These are phyloP conservation scores for Suillus hirtellus DNA, from an alignment of 768 basidiomycete species.

Conservation along the genomic window DNA sequence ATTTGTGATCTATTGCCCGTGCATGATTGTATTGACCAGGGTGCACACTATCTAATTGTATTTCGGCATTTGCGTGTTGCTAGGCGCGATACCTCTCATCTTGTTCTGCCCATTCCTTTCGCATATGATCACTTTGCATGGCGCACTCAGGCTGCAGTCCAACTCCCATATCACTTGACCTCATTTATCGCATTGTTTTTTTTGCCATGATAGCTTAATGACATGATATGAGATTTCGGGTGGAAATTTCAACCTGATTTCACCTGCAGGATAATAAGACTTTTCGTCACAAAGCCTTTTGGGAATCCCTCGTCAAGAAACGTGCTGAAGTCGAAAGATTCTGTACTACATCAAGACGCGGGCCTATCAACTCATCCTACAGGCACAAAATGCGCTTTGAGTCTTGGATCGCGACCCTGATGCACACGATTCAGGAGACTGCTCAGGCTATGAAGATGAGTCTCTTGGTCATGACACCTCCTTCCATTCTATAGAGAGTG, in stretches of 20 bases:
- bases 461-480: constrained; percentile 8
- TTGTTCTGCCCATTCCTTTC: too few species aligned
- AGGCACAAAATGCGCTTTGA: constrained; percentile 37
- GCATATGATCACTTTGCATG: too few species aligned
- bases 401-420: constrained; percentile 32
- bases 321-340: constrained; percentile 32
- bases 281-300: constrained; percentile 40
- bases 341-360: constrained; percentile 33
- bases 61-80: too few species aligned
- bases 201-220: constrained; percentile 17
- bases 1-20: too few species aligned
- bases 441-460: constrained; percentile 21
- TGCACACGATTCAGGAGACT: constrained; percentile 20
- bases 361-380: constrained; percentile 37
- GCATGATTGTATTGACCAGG: too few species aligned
- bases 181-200: neutral
- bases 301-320: constrained; percentile 35
- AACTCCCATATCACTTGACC: neutral
- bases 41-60: too few species aligned
- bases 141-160: too few species aligned
- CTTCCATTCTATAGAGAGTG: constrained; percentile 15
- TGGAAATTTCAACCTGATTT: neutral
- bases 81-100: too few species aligned
- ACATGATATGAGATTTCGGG: constrained; percentile 20
- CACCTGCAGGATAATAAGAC: constrained; percentile 27